These are phyloP conservation scores for Alternaria atra DNA, from an alignment of 2,329 filamentous ascomycete species.

Conservation along the genomic window DNA sequence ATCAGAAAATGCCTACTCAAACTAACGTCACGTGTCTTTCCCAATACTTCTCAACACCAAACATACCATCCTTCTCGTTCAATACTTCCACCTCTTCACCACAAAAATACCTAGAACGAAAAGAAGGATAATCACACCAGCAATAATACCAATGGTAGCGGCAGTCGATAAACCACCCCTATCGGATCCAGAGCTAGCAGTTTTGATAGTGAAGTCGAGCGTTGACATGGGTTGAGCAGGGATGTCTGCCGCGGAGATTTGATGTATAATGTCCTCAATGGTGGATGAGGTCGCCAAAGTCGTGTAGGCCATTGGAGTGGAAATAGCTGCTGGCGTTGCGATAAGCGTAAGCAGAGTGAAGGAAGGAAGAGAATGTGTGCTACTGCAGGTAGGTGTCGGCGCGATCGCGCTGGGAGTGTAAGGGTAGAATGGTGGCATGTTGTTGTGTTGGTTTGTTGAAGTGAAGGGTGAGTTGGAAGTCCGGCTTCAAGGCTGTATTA, in stretches of 20 bases:
- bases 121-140: background rate
- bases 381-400: background rate
- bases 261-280: background rate
- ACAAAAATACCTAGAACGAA: background rate
- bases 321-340: background rate
- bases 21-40: background rate
- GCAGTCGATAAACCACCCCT: background rate
- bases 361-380: background rate
- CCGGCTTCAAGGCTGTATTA: background rate
- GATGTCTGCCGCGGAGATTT: background rate
- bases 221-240: background rate
- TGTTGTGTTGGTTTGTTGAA: background rate
- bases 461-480: background rate
- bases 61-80: background rate
- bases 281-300: background rate
- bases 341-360: background rate
- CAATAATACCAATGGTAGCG: background rate
- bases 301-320: background rate
- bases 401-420: background rate
- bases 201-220: background rate
- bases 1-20: background rate
- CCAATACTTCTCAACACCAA: background rate
- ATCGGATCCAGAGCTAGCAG: background rate
- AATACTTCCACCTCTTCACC: background rate
- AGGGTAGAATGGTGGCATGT: constrained; percentile 5